Evolutionary conservation across 768 basidiomycete species (phyloP).

Genomic region (Sporobolomyces roseus): DNA sequence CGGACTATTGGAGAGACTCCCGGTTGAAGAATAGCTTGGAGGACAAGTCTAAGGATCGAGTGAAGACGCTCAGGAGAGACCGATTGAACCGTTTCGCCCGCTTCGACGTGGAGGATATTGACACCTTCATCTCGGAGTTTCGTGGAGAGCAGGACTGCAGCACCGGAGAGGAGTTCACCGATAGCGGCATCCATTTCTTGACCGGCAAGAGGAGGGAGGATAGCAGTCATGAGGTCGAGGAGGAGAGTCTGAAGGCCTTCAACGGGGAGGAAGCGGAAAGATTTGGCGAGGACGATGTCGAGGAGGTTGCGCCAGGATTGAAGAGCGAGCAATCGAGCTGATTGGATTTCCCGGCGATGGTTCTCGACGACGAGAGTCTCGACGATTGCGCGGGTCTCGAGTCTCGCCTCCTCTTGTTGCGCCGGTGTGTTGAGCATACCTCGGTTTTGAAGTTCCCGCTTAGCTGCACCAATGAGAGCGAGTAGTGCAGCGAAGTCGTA

Average conservation of each 20-base stretch:
- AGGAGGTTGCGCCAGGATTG: slow-evolving; percentile 80
- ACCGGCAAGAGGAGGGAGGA: slow-evolving; percentile 66
- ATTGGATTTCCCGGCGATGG: slow-evolving; percentile 71
- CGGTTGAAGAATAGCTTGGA: slow-evolving; percentile 70
- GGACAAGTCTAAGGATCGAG: slow-evolving; percentile 65
- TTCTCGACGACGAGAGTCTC: slow-evolving; percentile 84
- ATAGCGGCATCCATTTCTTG: slow-evolving; percentile 66
- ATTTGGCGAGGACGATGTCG: slow-evolving; percentile 78
- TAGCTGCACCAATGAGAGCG: slow-evolving; percentile 62
- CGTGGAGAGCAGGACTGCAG: slow-evolving; percentile 73
- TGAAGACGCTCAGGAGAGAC: slow-evolving; percentile 68
- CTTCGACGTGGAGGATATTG: slow-evolving; percentile 56
- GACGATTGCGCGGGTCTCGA: slow-evolving; percentile 70
- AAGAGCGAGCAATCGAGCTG: slow-evolving; percentile 66
- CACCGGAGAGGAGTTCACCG: slow-evolving; percentile 76
- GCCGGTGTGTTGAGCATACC: slow-evolving; percentile 58
- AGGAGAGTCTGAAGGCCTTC: slow-evolving; percentile 82
- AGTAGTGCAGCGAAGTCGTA: slow-evolving; percentile 71
- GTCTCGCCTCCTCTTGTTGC: slow-evolving; percentile 63
- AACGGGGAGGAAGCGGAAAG: slow-evolving; percentile 74
- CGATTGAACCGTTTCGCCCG: slow-evolving; percentile 49
- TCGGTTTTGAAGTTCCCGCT: slow-evolving; percentile 63
- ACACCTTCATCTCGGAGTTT: slow-evolving; percentile 66
- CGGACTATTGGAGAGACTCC: slow-evolving; percentile 79
- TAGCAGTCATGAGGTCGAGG: slow-evolving; percentile 79